A percentile compares a stretch with the other conserved stretches of the same genome.
phyloP scores from a whole-genome alignment of 805 yeast species.

The Scheffersomyces lignosus region DNA sequence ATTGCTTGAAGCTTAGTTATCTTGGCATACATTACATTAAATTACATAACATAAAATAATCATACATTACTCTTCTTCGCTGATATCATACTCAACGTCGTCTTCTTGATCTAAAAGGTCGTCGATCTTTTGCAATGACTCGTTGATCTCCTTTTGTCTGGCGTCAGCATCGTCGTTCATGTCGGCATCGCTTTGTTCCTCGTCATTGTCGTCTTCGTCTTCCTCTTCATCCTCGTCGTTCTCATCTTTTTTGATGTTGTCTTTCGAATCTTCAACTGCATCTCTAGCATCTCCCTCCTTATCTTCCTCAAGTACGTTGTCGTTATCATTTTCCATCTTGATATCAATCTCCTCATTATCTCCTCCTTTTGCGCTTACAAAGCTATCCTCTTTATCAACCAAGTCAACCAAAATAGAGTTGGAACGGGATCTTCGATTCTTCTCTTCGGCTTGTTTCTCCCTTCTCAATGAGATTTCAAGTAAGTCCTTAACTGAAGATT shows the following conservation, averaged over 20 bases:
- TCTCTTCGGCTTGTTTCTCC: constrained; percentile 12
- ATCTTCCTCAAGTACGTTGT: constrained; percentile 20
- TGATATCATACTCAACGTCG: constrained; percentile 36
- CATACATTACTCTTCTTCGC: constrained; percentile 23
- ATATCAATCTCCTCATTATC: constrained; percentile 19
- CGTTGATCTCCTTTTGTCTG: neutral
- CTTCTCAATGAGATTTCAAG: constrained; percentile 22
- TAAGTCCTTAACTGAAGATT: constrained; percentile 21
- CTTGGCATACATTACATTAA: no score
- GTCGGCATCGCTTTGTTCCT: neutral
- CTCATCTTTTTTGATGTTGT: constrained; percentile 4
- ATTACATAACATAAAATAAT: no score
- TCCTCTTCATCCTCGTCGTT: constrained; percentile 5
- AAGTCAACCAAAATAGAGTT: constrained; percentile 3
- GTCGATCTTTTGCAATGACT: constrained; percentile 7
- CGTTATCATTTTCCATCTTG: constrained; percentile 21
- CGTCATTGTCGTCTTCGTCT: neutral
- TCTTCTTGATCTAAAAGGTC: constrained; percentile 38
- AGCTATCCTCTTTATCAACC: constrained; percentile 1
- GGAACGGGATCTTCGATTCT: neutral
- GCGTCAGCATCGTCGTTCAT: constrained; percentile 1
- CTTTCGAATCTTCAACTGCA: neutral
- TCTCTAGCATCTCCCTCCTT: constrained; percentile 10
- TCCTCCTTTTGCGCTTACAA: constrained; percentile 7
- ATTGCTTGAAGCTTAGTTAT: no score